Percentiles rank a stretch among this genome's conserved stretches.
phyloP scores from a whole-genome alignment of 2,329 filamentous ascomycete genomes.

The Aspergillus spinulosporus region DNA sequence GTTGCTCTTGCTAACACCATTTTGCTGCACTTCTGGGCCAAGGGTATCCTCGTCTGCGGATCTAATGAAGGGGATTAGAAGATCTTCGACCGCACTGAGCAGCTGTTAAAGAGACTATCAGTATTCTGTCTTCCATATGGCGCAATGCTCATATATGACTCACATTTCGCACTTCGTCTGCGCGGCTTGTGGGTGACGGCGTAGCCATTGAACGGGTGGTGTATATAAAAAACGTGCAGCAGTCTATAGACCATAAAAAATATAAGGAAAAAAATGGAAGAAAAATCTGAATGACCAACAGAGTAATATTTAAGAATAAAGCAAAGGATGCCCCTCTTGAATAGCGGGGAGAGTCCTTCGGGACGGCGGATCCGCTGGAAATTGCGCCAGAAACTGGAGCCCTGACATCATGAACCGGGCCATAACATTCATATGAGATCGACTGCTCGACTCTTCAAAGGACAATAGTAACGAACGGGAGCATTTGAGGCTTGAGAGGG shows the following conservation, averaged over 20 bases:
- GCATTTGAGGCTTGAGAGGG: too few species aligned
- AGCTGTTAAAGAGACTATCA: constrained; percentile 29
- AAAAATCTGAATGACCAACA: background rate
- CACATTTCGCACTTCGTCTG: constrained; percentile 46
- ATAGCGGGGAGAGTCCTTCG: background rate
- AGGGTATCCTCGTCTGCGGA: constrained; percentile 40
- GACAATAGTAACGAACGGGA: too few species aligned
- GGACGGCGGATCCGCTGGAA: constrained; percentile 14
- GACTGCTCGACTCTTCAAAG: too few species aligned
- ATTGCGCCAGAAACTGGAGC: constrained; percentile 15
- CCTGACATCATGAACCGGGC: constrained; percentile 19
- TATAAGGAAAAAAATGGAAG: background rate
- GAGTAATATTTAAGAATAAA: background rate
- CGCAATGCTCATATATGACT: constrained; percentile 25
- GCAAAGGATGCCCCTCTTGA: background rate
- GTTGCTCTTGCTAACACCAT: constrained; percentile 26
- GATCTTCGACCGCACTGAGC: constrained; percentile 43
- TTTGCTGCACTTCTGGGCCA: constrained; percentile 13
- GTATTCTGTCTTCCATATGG: background rate
- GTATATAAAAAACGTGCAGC: background rate
- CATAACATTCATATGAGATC: background rate
- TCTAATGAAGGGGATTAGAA: constrained; percentile 48
- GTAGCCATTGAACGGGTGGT: constrained; percentile 25
- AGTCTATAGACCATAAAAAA: background rate
- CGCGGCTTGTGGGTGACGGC: constrained; percentile 30